Conservation (phyloP, 2,329 filamentous ascomycete species). For the Cercospora zeae-maydis region DNA sequence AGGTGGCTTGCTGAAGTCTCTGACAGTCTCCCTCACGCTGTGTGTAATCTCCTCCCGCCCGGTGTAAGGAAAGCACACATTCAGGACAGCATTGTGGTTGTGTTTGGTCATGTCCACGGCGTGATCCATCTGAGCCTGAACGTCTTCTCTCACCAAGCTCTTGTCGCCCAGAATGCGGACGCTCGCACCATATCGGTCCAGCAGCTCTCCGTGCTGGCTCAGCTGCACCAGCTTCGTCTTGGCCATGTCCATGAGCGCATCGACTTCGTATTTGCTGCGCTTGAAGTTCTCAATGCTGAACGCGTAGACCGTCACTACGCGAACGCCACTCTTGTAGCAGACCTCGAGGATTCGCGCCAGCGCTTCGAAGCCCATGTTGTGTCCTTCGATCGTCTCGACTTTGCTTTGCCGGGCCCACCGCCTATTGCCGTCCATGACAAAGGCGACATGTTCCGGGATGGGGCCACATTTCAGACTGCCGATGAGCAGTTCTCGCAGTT, state of each 20-base stretch:
- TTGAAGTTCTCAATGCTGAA: constrained; percentile 99
- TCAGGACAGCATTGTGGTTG: constrained; percentile 74
- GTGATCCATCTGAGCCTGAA: constrained; percentile 80
- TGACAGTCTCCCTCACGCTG: constrained; percentile 80
- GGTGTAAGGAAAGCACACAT: constrained; percentile 97
- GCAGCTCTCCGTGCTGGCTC: constrained; percentile 84
- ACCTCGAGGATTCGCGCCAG: constrained; percentile 93
- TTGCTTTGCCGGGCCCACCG: constrained; percentile 85
- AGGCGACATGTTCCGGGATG: constrained; percentile 93
- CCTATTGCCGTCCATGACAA: constrained; percentile 98
- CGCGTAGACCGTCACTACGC: constrained; percentile 94
- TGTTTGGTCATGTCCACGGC: constrained; percentile 82
- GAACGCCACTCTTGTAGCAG: constrained; percentile 95
- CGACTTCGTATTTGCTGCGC: constrained; percentile 91
- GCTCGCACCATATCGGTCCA: constrained; percentile 87
- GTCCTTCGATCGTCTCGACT: constrained; percentile 94
- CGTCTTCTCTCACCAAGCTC: constrained; percentile 79
- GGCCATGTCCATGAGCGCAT: constrained; percentile 95
- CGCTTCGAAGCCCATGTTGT: constrained; percentile 93
- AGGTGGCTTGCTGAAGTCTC: constrained; percentile 72
- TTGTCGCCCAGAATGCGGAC: constrained; percentile 82
- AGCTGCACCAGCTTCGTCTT: constrained; percentile 92
- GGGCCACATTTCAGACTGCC: constrained; percentile 85
- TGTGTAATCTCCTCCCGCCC: constrained; percentile 92
- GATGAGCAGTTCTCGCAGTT: constrained; percentile 79